phyloP scores from a whole-genome alignment of 73 alveolate genomes.

The Paramecium sonneborni region DNA sequence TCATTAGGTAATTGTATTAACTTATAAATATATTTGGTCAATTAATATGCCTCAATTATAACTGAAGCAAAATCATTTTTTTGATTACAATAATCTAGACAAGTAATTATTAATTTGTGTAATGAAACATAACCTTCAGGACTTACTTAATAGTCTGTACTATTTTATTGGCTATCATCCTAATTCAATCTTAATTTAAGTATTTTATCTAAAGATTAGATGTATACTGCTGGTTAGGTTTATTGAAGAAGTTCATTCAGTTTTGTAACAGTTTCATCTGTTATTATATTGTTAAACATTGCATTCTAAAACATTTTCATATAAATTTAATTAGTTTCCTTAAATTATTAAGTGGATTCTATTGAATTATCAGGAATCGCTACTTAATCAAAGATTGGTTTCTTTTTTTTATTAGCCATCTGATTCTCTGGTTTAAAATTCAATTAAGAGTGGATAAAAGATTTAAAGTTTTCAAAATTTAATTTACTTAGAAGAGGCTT shows the following conservation, averaged over 20 bases:
- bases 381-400: conserved; percentile 12
- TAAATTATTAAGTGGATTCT: background rate
- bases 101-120: background rate
- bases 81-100: background rate
- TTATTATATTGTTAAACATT: background rate
- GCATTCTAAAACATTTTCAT: conserved; percentile 27
- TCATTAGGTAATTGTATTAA: background rate
- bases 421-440: background rate
- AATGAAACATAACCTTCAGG: conserved; percentile 41
- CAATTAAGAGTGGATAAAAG: background rate
- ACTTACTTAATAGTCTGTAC: background rate
- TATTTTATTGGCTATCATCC: background rate
- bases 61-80: background rate
- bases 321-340: conserved; percentile 10
- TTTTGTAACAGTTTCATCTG: conserved; percentile 6
- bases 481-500: conserved; percentile 38
- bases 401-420: background rate
- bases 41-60: background rate
- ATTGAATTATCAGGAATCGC: background rate
- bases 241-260: background rate
- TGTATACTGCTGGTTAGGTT: background rate
- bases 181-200: background rate
- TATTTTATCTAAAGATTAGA: background rate
- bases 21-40: background rate
- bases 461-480: conserved; percentile 31